Conservation (phyloP, 139 green algal genomes). For the Eudorina sp. region DNA sequence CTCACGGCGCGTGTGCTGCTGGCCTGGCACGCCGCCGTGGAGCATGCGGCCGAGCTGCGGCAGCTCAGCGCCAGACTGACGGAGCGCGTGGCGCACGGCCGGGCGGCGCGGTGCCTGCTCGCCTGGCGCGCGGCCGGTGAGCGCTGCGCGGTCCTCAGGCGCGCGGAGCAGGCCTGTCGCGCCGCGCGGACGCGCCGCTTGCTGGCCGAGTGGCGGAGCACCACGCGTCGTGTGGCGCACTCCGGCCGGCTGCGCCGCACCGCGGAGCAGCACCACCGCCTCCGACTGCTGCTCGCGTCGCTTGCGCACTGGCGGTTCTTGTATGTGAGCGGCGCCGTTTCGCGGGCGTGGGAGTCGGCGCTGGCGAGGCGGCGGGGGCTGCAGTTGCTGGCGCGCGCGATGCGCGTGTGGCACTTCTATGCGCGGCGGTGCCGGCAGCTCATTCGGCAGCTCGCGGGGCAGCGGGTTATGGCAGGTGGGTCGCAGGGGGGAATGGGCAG, state of each 20-base stretch:
- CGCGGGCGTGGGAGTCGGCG: slow-evolving; percentile 28
- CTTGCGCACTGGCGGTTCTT: slow-evolving; percentile 50
- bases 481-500: too few relatives aligned
- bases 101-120: background rate
- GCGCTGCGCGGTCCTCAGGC: background rate
- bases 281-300: slow-evolving; percentile 11
- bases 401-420: slow-evolving; percentile 50
- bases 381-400: background rate
- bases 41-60: background rate
- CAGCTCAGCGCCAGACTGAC: background rate
- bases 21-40: background rate
- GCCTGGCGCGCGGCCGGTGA: background rate
- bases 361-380: slow-evolving; percentile 9
- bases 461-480: background rate
- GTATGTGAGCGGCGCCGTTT: background rate
- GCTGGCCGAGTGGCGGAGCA: background rate
- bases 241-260: background rate
- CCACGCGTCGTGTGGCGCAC: background rate
- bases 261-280: background rate
- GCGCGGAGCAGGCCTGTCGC: background rate
- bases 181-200: background rate
- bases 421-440: slow-evolving; percentile 43
- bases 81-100: background rate
- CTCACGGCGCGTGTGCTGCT: background rate
- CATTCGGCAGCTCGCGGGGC: slow-evolving; percentile 25